These are phyloP conservation scores for Adansonia digitata DNA, from an alignment of 345 rosid species.

Conservation along the genomic window DNA sequence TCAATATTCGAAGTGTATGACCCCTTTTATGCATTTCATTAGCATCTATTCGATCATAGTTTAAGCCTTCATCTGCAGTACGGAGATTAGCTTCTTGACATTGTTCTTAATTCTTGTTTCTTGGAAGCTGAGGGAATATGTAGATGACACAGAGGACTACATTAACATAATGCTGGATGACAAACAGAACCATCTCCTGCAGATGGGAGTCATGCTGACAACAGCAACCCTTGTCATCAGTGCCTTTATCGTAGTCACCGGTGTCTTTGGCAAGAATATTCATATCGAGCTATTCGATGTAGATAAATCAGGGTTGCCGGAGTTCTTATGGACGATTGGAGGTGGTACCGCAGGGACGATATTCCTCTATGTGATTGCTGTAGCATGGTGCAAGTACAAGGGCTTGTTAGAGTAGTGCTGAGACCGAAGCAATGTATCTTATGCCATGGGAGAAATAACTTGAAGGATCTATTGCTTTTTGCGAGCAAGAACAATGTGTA, in stretches of 20 bases:
- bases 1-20: too few relatives aligned
- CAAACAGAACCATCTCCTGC: slow-evolving; percentile 94
- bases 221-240: slow-evolving; percentile 83
- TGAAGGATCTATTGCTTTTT: not conserved
- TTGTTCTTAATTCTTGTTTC: slow-evolving; percentile 12
- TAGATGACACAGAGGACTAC: slow-evolving; percentile 94
- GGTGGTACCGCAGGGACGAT: slow-evolving; percentile 60
- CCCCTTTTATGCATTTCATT: not conserved
- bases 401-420: slow-evolving; percentile 56
- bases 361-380: slow-evolving; percentile 65
- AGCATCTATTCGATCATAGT: too few relatives aligned
- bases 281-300: slow-evolving; percentile 44
- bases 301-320: slow-evolving; percentile 20
- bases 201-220: slow-evolving; percentile 93
- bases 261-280: slow-evolving; percentile 80
- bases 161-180: slow-evolving; percentile 93
- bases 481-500: not conserved
- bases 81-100: not conserved
- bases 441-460: not conserved
- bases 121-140: slow-evolving; percentile 78
- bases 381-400: slow-evolving; percentile 85
- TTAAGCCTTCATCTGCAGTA: not conserved
- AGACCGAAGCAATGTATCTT: not conserved
- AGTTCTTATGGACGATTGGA: slow-evolving; percentile 68
- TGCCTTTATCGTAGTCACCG: slow-evolving; percentile 63